A percentile compares a stretch with the other conserved stretches of the same genome.
These are phyloP conservation scores for Alternaria hordeiaustralica DNA, from an alignment of 2,329 filamentous ascomycete genomes.

Conservation along the genomic window DNA sequence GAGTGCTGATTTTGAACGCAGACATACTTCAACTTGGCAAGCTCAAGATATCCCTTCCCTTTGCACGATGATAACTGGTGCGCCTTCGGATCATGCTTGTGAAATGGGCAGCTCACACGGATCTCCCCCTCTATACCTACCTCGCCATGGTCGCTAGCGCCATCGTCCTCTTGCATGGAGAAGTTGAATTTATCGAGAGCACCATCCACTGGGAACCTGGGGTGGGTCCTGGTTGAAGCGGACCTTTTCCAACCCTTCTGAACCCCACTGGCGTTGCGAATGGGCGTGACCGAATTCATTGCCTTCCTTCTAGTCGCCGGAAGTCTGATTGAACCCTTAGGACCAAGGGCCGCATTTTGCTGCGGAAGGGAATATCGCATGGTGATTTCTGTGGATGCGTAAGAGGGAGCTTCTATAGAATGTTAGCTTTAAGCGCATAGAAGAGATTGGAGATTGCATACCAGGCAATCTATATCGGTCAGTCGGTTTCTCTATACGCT, in stretches of 20 bases:
- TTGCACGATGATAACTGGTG: not conserved
- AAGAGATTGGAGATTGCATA: not conserved
- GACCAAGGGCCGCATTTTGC: not conserved
- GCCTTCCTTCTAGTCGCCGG: not conserved
- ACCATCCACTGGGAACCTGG: not conserved
- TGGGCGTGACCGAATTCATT: not conserved
- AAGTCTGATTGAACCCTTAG: not conserved
- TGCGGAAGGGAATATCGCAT: not conserved
- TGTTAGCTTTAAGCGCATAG: not conserved
- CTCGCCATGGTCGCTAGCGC: not conserved
- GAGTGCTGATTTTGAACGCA: not conserved
- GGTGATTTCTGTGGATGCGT: not conserved
- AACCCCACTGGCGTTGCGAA: not conserved
- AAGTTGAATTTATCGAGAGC: not conserved
- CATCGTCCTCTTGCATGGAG: not conserved
- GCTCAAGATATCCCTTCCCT: conserved; percentile 5
- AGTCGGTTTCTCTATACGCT: not conserved
- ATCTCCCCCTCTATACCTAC: not conserved
- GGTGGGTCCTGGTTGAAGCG: not conserved
- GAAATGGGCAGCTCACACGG: not conserved
- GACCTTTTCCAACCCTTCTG: not conserved
- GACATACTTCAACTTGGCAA: conserved; percentile 10
- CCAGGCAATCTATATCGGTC: not conserved
- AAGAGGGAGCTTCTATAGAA: not conserved
- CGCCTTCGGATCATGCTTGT: not conserved